Conservation (phyloP, 176 grass and related monocot genomes). For the Triticum timopheevii region DNA sequence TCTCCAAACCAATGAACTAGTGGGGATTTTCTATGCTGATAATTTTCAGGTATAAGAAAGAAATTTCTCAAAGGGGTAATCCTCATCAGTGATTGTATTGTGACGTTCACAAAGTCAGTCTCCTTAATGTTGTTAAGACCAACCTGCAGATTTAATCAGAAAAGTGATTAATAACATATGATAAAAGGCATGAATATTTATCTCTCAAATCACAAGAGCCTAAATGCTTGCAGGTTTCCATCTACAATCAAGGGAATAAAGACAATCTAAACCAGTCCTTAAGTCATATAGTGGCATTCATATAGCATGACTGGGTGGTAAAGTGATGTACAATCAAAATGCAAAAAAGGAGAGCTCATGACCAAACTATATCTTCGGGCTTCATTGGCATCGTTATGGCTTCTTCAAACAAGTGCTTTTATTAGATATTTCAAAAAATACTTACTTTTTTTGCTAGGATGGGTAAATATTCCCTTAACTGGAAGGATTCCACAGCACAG, state of each 20-base stretch:
- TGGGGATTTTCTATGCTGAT: constrained; percentile 83
- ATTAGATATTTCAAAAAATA: neutral
- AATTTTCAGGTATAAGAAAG: constrained; percentile 97
- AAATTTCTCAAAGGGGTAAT: constrained; percentile 96
- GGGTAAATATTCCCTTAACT: neutral
- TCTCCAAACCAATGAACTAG: constrained; percentile 96
- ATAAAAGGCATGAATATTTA: constrained; percentile 21
- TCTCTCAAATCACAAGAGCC: neutral
- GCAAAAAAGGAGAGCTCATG: neutral
- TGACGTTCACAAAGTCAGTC: constrained; percentile 97
- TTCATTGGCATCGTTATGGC: neutral
- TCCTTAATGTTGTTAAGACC: constrained; percentile 99
- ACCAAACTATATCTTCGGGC: neutral
- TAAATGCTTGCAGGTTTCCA: neutral
- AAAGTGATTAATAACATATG: constrained; percentile 13
- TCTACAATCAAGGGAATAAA: constrained; percentile 3
- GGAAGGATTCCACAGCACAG: neutral
- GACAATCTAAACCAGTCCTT: constrained; percentile 1
- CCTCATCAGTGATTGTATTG: constrained; percentile 97
- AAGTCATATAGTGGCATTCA: neutral
- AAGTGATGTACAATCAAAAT: neutral
- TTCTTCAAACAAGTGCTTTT: neutral
- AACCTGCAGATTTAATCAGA: constrained; percentile 56
- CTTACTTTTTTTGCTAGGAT: neutral
- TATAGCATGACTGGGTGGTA: neutral